These are phyloP conservation scores for Aspergillus costaricaensis DNA, from an alignment of 2,329 filamentous ascomycete genomes.

Conservation along the genomic window DNA sequence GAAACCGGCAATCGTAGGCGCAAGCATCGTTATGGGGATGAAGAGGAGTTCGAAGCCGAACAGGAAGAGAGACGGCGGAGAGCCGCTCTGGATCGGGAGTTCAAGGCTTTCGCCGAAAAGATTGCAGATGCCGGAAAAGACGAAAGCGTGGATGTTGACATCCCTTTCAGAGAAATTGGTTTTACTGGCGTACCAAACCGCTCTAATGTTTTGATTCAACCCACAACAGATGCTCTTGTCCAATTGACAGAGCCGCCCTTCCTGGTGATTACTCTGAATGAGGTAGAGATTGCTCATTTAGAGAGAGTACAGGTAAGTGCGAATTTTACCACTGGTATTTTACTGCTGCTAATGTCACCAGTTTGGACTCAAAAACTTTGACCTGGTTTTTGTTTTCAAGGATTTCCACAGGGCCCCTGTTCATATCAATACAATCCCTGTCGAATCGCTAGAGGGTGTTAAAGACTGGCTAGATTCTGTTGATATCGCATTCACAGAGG, in stretches of 20 bases:
- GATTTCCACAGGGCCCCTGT: slow-evolving; percentile 88
- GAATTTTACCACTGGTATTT: not conserved
- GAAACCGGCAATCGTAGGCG: slow-evolving; percentile 97
- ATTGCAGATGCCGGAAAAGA: slow-evolving; percentile 93
- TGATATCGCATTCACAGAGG: slow-evolving; percentile 91
- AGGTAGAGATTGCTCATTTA: slow-evolving; percentile 93
- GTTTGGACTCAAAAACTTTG: slow-evolving; percentile 98
- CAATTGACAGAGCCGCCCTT: slow-evolving; percentile 97
- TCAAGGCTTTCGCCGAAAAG: slow-evolving; percentile 96
- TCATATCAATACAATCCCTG: slow-evolving; percentile 97
- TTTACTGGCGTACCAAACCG: slow-evolving; percentile 97
- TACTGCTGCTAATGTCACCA: slow-evolving; percentile 45
- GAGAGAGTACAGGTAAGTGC: slow-evolving; percentile 74
- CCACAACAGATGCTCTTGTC: slow-evolving; percentile 93
- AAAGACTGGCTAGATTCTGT: slow-evolving; percentile 98
- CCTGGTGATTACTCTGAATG: slow-evolving; percentile 89
- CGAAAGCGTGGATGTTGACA: slow-evolving; percentile 89
- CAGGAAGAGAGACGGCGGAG: slow-evolving; percentile 92
- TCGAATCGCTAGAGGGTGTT: slow-evolving; percentile 89
- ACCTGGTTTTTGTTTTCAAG: slow-evolving; percentile 97
- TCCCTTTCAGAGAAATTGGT: slow-evolving; percentile 92
- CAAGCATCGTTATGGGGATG: slow-evolving; percentile 95
- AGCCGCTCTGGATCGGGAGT: slow-evolving; percentile 90
- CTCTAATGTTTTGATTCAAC: slow-evolving; percentile 92
- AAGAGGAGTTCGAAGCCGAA: slow-evolving; percentile 98